Conservation (phyloP, 331 rosid genomes). For the Dryas integrifolia region DNA sequence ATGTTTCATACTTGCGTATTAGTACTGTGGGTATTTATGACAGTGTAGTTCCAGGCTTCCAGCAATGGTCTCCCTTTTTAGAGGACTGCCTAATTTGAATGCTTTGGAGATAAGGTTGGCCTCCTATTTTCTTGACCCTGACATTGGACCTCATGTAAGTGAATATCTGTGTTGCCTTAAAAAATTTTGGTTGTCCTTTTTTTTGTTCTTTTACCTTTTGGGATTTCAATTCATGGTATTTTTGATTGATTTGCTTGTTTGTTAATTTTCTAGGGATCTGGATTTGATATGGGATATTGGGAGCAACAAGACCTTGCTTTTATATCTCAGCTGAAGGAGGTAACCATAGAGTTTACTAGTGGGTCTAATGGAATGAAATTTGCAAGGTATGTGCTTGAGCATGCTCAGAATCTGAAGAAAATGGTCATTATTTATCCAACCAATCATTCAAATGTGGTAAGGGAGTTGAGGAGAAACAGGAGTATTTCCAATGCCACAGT, state of each 20-base stretch:
- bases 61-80: not conserved
- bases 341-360: not conserved
- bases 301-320: not conserved
- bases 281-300: not conserved
- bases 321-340: not conserved
- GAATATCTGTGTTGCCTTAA: not conserved
- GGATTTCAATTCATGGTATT: not conserved
- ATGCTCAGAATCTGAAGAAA: slow-evolving; percentile 3
- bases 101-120: not conserved
- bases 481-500: not conserved
- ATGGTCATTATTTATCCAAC: not conserved
- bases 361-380: not conserved
- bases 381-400: not conserved
- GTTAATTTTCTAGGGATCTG: not conserved
- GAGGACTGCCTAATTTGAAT: not conserved
- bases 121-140: not conserved
- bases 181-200: too few species aligned
- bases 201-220: not conserved
- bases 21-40: too few species aligned
- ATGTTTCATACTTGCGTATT: too few species aligned
- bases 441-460: not conserved
- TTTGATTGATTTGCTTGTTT: not conserved
- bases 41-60: too few species aligned
- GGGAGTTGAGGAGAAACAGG: not conserved
- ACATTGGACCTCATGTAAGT: not conserved